Evolutionary conservation across 1,284 basidiomycete species (phyloP), one percentile per base, ranked within the genome.

Genomic region (Ceratobasidium theobromae): DNA sequence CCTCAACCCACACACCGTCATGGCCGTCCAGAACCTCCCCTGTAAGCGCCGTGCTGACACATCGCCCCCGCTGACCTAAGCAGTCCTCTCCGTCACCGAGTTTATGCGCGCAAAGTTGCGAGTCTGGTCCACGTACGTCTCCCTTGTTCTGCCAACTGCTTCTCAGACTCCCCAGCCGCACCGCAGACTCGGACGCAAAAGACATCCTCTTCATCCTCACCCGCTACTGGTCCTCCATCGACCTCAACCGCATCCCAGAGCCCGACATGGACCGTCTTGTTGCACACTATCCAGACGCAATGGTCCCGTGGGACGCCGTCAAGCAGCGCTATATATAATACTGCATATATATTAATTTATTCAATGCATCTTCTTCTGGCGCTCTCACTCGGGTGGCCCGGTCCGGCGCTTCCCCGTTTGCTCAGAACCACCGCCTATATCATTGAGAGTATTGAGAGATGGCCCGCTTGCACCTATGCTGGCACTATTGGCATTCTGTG

Each of bases 171-270:
- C 23, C 57, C 49, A 32, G 53, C 25, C 46, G 38, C 43, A 55
- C 9, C 38, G 51, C 49, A n/a, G 52, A 35, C 67, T n/a, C n/a
- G n/a, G 88, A 91, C 72, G 89, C 88, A 18, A 83, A 84, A 69
- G 89, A 91, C 70, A 88, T 90, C 71, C 74, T 79, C 51, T 90
- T 84, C 72, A 79, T 83, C 51, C 76, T 91, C 70, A 79, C 82
- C 67, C 83, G 82, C 64, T 88, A 86, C 72, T 90, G 88, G 88
- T 86, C 86, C 72, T 80, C 81, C 55, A 82, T 91, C 67, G 88
- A 91, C 75, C 84, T 90, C 71, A 91, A 91, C 73, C 86, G 88
- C 70, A 86, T 91, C 69, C 85, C 86, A 27, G 88, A 91, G 75
- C 82, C 84, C 67, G 88, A 91, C 73, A 91, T 91, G 89, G 84